These are phyloP conservation scores for Lineolata rhizophorae DNA, from an alignment of 495 filamentous ascomycete species.

Conservation along the genomic window DNA sequence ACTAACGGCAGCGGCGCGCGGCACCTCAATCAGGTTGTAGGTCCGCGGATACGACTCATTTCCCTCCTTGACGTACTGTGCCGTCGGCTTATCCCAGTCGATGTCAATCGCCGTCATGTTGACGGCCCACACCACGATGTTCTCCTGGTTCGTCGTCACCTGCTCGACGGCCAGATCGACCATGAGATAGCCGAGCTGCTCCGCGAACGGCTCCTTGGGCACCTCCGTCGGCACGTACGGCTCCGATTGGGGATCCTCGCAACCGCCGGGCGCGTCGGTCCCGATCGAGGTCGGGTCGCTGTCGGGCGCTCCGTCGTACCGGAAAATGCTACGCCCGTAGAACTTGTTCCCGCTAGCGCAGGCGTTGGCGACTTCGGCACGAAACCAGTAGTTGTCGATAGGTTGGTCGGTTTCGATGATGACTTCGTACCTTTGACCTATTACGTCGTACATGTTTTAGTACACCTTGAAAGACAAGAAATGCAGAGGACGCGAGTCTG, in stretches of 20 bases:
- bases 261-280: background rate
- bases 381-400: conserved; percentile 19
- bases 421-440: conserved; percentile 20
- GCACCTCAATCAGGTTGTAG: conserved; percentile 17
- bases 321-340: conserved; percentile 4
- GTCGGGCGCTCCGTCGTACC: conserved; percentile 2
- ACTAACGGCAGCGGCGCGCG: conserved; percentile 11
- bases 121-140: conserved; percentile 18
- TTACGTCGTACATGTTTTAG: too few species aligned
- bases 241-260: conserved; percentile 7
- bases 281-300: conserved; percentile 1
- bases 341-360: conserved; percentile 7
- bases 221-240: conserved; percentile 11
- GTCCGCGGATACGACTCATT: conserved; percentile 13
- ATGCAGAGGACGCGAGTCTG: background rate
- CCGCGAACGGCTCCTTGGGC: conserved; percentile 7
- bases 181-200: conserved; percentile 11
- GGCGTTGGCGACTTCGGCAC: conserved; percentile 10
- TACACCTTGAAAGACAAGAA: conserved; percentile 4
- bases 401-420: conserved; percentile 18
- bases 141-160: conserved; percentile 14
- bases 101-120: conserved; percentile 17
- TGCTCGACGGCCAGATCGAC: conserved; percentile 9
- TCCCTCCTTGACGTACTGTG: conserved; percentile 13
- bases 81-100: conserved; percentile 18